Percentiles rank a stretch among this genome's conserved stretches.
phyloP scores from a whole-genome alignment of 169 alveolate genomes.

The Babesia microti region DNA sequence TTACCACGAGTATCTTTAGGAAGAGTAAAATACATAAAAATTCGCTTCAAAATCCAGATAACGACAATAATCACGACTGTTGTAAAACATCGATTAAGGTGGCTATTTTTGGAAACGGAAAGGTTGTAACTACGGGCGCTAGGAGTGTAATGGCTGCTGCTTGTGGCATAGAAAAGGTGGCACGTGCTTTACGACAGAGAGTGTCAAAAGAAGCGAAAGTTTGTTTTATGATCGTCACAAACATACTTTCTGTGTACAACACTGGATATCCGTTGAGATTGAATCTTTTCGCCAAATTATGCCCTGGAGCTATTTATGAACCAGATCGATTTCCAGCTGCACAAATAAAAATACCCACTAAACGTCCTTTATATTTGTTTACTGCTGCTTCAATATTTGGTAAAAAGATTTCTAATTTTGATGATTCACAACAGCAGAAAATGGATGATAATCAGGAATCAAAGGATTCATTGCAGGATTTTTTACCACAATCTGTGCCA shows the following conservation, averaged over 20 bases:
- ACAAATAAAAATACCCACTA: slow-evolving; percentile 17
- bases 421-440: no score
- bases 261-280: slow-evolving; percentile 42
- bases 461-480: no score
- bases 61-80: neutral
- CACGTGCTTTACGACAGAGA: slow-evolving; percentile 46
- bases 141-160: slow-evolving; percentile 48
- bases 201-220: slow-evolving; percentile 40
- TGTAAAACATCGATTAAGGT: slow-evolving; percentile 45
- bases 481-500: no score
- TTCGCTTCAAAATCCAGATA: neutral
- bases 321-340: slow-evolving; percentile 42
- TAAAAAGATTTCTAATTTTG: no score
- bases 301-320: slow-evolving; percentile 39
- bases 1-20: no score
- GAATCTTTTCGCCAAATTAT: slow-evolving; percentile 40
- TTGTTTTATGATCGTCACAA: slow-evolving; percentile 31
- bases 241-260: slow-evolving; percentile 53
- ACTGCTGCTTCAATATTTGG: no score
- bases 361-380: slow-evolving; percentile 1
- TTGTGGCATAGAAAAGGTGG: slow-evolving; percentile 53
- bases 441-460: no score
- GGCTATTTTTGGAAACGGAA: slow-evolving; percentile 60
- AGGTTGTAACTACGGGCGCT: slow-evolving; percentile 55
- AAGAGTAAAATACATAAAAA: no score